Evolutionary conservation across 2,329 filamentous ascomycete species (phyloP).

Genomic region (Ophiostoma ips): DNA sequence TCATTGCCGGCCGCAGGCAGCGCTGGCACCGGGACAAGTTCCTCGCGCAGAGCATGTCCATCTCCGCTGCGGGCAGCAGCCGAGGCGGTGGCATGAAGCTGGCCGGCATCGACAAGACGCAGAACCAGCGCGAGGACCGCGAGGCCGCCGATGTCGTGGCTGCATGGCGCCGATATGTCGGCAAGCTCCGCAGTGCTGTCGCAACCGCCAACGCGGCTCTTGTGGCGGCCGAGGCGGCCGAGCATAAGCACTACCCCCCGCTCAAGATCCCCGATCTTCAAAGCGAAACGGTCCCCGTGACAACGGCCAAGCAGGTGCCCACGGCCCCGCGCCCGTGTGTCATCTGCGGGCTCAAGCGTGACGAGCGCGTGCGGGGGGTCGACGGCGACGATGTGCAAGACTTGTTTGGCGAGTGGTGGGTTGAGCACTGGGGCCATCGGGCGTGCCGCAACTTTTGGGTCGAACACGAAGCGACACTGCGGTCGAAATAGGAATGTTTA

Average conservation of each 20-base stretch:
- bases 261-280: conserved; percentile 53
- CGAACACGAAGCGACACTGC: conserved; percentile 55
- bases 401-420: conserved; percentile 94
- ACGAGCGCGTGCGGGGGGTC: conserved; percentile 65
- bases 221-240: conserved; percentile 13
- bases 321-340: conserved; percentile 65
- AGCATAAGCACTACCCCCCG: conserved; percentile 15
- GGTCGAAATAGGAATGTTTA: conserved; percentile 18
- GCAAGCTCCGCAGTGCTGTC: conserved; percentile 60
- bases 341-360: conserved; percentile 75
- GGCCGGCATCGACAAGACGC: conserved; percentile 67
- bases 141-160: conserved; percentile 66
- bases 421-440: conserved; percentile 72
- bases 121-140: conserved; percentile 69
- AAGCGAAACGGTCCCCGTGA: conserved; percentile 52
- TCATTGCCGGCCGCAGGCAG: conserved; percentile 71
- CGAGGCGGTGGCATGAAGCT: conserved; percentile 82
- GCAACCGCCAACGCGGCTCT: conserved; percentile 43
- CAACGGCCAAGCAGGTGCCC: conserved; percentile 56
- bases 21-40: conserved; percentile 86
- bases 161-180: conserved; percentile 63
- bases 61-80: conserved; percentile 49
- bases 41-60: conserved; percentile 76
- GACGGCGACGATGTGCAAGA: conserved; percentile 63
- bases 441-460: conserved; percentile 79